phyloP scores from a whole-genome alignment of 768 basidiomycete species.

The Auricularia sp. region DNA sequence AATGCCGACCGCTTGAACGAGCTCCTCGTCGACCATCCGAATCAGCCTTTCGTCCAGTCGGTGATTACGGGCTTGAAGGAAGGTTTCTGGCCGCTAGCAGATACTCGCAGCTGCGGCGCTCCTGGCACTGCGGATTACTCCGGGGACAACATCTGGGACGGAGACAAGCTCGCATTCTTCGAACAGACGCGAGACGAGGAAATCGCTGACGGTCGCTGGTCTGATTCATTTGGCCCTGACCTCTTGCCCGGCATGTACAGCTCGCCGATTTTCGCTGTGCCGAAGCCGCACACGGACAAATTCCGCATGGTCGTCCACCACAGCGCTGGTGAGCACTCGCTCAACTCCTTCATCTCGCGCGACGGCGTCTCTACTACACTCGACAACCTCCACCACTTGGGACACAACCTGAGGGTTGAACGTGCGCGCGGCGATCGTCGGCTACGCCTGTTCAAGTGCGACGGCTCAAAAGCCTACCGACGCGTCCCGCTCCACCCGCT shows the following conservation, averaged over 20 bases:
- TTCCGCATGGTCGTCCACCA: conserved; percentile 31
- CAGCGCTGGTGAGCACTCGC: conserved; percentile 21
- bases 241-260: conserved; percentile 35
- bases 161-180: conserved; percentile 16
- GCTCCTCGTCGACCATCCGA: conserved; percentile 26
- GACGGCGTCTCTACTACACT: conserved; percentile 19
- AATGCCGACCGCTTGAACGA: conserved; percentile 21
- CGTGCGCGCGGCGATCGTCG: background rate
- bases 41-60: conserved; percentile 27
- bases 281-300: conserved; percentile 24
- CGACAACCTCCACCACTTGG: conserved; percentile 27
- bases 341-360: conserved; percentile 27
- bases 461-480: conserved; percentile 10
- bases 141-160: background rate
- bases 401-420: conserved; percentile 5
- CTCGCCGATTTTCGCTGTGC: conserved; percentile 29
- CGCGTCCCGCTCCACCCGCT: conserved; percentile 8
- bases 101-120: conserved; percentile 12
- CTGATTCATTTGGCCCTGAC: conserved; percentile 20
- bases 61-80: conserved; percentile 20
- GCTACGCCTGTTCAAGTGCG: conserved; percentile 7
- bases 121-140: conserved; percentile 2
- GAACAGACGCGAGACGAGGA: conserved; percentile 17
- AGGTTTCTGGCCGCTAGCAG: conserved; percentile 38
- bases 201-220: conserved; percentile 12